Percentiles rank a stretch among this genome's conserved stretches.
Conservation (phyloP, 1,284 basidiomycete species). For the Cryptococcus deneoformans region DNA sequence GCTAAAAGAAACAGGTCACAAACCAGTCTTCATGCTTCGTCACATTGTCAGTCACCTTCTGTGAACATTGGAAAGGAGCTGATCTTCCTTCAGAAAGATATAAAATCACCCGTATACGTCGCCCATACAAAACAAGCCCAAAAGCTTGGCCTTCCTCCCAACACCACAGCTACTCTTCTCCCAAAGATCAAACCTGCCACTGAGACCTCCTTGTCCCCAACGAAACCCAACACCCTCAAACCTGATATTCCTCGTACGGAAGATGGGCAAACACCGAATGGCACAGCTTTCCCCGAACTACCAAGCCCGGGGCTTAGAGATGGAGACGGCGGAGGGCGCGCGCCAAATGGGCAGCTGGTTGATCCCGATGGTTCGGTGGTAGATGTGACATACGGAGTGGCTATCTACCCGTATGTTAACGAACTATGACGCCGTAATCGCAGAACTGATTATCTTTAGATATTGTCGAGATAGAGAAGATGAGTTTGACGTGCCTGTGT, state of each 20-base stretch:
- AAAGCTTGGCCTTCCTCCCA: conserved; percentile 38
- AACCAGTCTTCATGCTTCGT: conserved; percentile 97
- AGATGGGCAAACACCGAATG: conserved; percentile 24
- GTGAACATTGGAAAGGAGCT: conserved; percentile 17
- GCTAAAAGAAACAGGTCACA: conserved; percentile 94
- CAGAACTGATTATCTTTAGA: conserved; percentile 48
- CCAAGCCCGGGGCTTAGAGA: conserved; percentile 41
- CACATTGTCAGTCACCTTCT: conserved; percentile 68
- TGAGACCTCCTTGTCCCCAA: conserved; percentile 32
- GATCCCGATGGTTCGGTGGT: conserved; percentile 41
- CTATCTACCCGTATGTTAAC: conserved; percentile 50
- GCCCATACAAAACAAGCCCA: conserved; percentile 87
- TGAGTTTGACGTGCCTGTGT: conserved; percentile 97
- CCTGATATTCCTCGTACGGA: conserved; percentile 14
- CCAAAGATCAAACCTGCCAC: conserved; percentile 31
- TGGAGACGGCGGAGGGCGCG: conserved; percentile 10
- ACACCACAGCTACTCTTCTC: conserved; percentile 28
- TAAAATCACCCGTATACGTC: conserved; percentile 92
- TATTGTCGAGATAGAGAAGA: conserved; percentile 97
- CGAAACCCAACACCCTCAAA: conserved; percentile 19
- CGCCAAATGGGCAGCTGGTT: conserved; percentile 20
- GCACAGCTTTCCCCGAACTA: conserved; percentile 39
- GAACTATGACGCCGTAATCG: not conserved
- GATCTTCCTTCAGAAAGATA: conserved; percentile 57
- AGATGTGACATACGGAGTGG: conserved; percentile 51